These are phyloP conservation scores for Penicillium alfredii DNA, from an alignment of 495 filamentous ascomycete species.

Conservation along the genomic window DNA sequence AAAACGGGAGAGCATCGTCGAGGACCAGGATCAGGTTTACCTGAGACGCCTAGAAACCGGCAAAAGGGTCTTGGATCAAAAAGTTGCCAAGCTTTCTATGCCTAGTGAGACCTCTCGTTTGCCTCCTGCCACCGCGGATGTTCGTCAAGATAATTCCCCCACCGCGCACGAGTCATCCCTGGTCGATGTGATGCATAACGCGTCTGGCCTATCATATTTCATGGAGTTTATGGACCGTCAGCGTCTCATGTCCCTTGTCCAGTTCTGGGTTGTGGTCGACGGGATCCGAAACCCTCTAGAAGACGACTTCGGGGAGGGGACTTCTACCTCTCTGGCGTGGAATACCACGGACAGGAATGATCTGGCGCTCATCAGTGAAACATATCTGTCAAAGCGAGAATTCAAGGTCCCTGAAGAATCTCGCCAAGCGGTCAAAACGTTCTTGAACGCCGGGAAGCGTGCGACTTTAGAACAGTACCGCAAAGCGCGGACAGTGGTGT, in stretches of 20 bases:
- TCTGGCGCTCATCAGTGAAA: constrained; percentile 81
- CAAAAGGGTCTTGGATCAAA: constrained; percentile 84
- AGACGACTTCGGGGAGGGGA: constrained; percentile 71
- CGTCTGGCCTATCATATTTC: constrained; percentile 90
- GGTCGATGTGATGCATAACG: constrained; percentile 76
- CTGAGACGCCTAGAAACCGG: constrained; percentile 84
- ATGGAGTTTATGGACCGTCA: constrained; percentile 99
- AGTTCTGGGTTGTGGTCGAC: constrained; percentile 98
- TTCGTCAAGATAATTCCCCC: constrained; percentile 40
- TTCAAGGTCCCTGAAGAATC: constrained; percentile 67
- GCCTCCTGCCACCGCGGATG: constrained; percentile 28
- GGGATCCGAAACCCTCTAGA: constrained; percentile 95
- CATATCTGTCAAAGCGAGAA: constrained; percentile 77
- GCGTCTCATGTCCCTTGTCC: constrained; percentile 78
- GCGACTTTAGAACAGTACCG: constrained; percentile 79
- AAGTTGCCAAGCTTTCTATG: constrained; percentile 73
- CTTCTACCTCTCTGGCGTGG: constrained; percentile 64
- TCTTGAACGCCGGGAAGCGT: constrained; percentile 66
- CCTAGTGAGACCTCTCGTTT: constrained; percentile 46
- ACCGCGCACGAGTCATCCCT: constrained; percentile 65
- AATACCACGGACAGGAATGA: constrained; percentile 79
- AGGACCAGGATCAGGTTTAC: constrained; percentile 77
- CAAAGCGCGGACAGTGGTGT: constrained; percentile 71
- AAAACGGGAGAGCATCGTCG: constrained; percentile 73
- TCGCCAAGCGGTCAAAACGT: constrained; percentile 62